phyloP scores from a whole-genome alignment of 371 early-diverging fungal genomes.

The Apophysomyces trapeziformis region DNA sequence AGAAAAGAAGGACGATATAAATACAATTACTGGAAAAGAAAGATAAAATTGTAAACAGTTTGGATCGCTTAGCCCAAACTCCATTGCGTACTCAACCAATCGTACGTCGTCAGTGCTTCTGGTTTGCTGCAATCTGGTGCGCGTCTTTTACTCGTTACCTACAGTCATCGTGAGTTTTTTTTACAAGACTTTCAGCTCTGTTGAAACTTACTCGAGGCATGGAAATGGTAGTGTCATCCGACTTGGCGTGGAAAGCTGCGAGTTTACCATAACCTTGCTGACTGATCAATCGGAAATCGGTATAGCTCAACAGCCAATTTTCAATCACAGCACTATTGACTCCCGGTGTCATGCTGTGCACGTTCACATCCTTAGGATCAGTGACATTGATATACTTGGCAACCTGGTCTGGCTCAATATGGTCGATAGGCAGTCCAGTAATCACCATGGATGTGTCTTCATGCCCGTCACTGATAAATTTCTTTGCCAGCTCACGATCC shows the following conservation, averaged over 20 bases:
- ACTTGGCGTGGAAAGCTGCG: constrained; percentile 45
- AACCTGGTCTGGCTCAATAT: constrained; percentile 34
- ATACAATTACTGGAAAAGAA: not conserved
- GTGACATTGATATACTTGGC: constrained; percentile 36
- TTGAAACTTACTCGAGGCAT: constrained; percentile 36
- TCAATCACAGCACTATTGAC: constrained; percentile 40
- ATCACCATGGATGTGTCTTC: constrained; percentile 21
- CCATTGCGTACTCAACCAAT: constrained; percentile 45
- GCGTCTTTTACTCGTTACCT: constrained; percentile 12
- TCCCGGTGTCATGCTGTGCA: constrained; percentile 34
- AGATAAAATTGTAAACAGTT: not conserved
- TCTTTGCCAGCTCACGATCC: constrained; percentile 14
- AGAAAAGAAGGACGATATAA: no score
- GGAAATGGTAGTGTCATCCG: constrained; percentile 39
- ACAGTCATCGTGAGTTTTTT: not conserved
- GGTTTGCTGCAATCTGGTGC: constrained; percentile 33
- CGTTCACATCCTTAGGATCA: constrained; percentile 21
- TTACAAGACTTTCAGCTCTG: not conserved
- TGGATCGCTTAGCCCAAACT: constrained; percentile 42
- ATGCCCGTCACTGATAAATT: constrained; percentile 8
- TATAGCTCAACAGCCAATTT: constrained; percentile 40
- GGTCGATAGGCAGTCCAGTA: constrained; percentile 38
- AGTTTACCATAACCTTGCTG: constrained; percentile 49
- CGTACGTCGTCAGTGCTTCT: constrained; percentile 30
- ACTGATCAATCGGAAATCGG: constrained; percentile 42